phyloP scores from a whole-genome alignment of 2,329 filamentous ascomycete species.

The Knufia fluminis region DNA sequence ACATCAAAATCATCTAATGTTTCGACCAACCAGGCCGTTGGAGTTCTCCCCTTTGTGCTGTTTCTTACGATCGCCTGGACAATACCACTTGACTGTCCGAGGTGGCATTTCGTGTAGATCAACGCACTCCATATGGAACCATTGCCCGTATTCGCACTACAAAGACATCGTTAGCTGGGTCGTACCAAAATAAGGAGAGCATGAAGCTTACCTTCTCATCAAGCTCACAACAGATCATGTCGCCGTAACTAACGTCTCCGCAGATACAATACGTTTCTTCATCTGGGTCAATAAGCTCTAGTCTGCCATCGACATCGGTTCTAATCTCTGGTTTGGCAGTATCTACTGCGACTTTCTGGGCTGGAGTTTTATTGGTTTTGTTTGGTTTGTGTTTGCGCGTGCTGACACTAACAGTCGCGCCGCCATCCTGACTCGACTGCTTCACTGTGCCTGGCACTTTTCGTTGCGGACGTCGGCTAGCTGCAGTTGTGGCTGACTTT shows the following conservation, averaged over 20 bases:
- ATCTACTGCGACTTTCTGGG: constrained; percentile 22
- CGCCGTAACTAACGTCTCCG: constrained; percentile 54
- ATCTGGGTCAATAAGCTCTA: constrained; percentile 49
- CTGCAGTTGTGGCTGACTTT: constrained; percentile 28
- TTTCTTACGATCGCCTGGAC: constrained; percentile 50
- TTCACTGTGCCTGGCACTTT: constrained; percentile 53
- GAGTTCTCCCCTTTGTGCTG: constrained; percentile 31
- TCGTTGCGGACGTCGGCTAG: constrained; percentile 44
- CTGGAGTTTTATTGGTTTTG: constrained; percentile 30
- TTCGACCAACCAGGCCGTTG: constrained; percentile 23
- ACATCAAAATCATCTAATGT: constrained; percentile 14
- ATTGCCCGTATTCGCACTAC: constrained; percentile 53
- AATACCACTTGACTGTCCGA: constrained; percentile 57
- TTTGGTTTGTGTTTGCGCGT: constrained; percentile 47
- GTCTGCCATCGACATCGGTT: constrained; percentile 39
- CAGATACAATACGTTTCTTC: constrained; percentile 58
- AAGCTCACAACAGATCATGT: constrained; percentile 59
- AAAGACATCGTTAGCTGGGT: background rate
- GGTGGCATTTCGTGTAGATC: constrained; percentile 49
- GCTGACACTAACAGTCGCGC: constrained; percentile 53
- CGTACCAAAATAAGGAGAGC: background rate
- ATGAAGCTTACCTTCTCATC: constrained; percentile 38
- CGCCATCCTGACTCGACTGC: constrained; percentile 45
- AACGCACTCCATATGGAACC: constrained; percentile 58
- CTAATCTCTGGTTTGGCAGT: constrained; percentile 29